Base-by-base conservation (phyloP, 2,329 filamentous ascomycete genomes). In the Byssothecium circinans region DNA sequence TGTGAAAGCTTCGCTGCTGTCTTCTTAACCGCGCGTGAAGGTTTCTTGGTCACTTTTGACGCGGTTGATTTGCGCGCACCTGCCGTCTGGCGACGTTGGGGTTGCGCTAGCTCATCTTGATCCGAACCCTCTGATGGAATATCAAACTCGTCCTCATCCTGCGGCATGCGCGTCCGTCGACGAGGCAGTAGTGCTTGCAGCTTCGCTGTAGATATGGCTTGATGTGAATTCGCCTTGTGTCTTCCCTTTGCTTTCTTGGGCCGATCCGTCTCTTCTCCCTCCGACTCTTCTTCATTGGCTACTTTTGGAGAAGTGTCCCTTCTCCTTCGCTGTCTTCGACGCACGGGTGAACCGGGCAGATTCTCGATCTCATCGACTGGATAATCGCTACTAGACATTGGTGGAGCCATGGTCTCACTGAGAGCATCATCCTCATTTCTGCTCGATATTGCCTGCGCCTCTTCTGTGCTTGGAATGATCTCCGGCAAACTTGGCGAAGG, bases 181-280 rank as follows among this genome's bases (percentile, higher is more conserved):
- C 72, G 75, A 10, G 76, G 76, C 14, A 78, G 64, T 7, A 78
- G 57, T 6, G 67, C 64, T 51, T 76, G 74, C 17, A 78, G 61
- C 20, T 71, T 70, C 3, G 74, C 73, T 20, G 75, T 78, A 7
- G 73, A 73, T 29, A 70, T 61, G 23, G 69, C 52, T 15, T 60
- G 59, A 59, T 67, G 10, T 5, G 51, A 22, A 30, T 49, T 49
- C 19, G 50, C 6, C 33, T 47, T 70, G 56, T 43, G 64, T 56
- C 42, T 66, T 60, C 48, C 54, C 57, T 50, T 57, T 58, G 10
- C 33, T 39, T 42, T 52, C 18, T 49, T 58, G 14, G 27, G 33
- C 8, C 22, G 34, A 22, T 47, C 40, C 3, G 55, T 60, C 35
- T 61, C 55, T 25, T 60, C 61, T 17, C 38, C 50, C 15, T 60